Evolutionary conservation across 371 early-diverging fungal genomes (phyloP).

Genomic region (Funneliformis caledonium): DNA sequence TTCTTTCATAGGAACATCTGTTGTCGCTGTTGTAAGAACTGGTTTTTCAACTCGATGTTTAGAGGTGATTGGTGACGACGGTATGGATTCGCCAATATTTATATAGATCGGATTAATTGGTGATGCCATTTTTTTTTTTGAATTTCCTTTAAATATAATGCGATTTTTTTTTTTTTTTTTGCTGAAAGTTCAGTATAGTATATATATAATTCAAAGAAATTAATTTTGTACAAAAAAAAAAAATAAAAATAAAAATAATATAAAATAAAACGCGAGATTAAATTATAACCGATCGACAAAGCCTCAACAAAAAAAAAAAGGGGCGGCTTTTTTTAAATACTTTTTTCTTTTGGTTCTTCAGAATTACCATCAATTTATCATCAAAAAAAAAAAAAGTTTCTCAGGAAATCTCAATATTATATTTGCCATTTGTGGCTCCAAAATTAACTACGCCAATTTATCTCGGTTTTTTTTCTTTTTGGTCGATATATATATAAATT

Average conservation of each 20-base stretch:
- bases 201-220: too few relatives aligned
- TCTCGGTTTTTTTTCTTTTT: not conserved
- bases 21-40: not conserved
- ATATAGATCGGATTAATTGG: not conserved
- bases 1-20: not conserved
- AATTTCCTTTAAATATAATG: not conserved
- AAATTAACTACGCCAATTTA: not conserved
- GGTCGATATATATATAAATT: not conserved
- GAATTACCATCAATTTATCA: not conserved
- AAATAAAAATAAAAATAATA: too few relatives aligned
- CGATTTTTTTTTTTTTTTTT: too few relatives aligned
- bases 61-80: not conserved
- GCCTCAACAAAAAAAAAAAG: not conserved
- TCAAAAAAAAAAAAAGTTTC: not conserved
- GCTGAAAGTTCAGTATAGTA: too few relatives aligned
- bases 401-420: too few relatives aligned
- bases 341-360: not conserved
- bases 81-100: not conserved
- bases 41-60: conserved; percentile 8
- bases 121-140: not conserved
- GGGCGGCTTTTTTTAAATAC: not conserved
- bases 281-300: not conserved
- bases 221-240: too few relatives aligned
- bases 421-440: not conserved
- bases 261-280: not conserved